phyloP scores from a whole-genome alignment of 257 asterid species.

The Plantago ovata region DNA sequence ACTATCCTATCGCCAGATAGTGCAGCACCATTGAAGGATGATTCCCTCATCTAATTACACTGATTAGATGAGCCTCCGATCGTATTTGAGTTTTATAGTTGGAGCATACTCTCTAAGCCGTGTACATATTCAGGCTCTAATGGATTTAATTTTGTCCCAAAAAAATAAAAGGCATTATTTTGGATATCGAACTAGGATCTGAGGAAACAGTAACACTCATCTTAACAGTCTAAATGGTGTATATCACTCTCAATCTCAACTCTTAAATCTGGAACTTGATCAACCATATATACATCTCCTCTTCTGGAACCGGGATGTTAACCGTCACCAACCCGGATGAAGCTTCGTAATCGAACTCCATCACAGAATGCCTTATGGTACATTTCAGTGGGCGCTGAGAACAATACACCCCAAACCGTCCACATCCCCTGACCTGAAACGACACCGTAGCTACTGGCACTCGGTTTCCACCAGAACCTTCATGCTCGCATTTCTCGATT shows the following conservation, averaged over 20 bases:
- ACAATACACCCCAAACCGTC: constrained; percentile 69
- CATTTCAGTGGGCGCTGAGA: constrained; percentile 66
- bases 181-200: no score
- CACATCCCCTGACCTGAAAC: constrained; percentile 74
- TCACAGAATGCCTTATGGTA: constrained; percentile 38
- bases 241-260: constrained; percentile 1
- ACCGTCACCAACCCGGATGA: constrained; percentile 55
- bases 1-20: no score
- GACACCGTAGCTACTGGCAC: constrained; percentile 33
- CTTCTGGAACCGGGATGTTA: constrained; percentile 41
- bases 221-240: no score
- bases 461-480: constrained; percentile 1
- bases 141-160: no score
- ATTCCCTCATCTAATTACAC: no score
- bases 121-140: no score
- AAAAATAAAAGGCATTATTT: no score
- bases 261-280: constrained; percentile 52
- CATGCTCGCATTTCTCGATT: constrained; percentile 29
- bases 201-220: no score
- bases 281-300: constrained; percentile 72
- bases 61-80: no score
- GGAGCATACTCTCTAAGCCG: no score
- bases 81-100: no score
- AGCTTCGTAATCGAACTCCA: constrained; percentile 43
- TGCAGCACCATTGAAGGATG: no score